Conservation (phyloP, 176 grass and related monocot genomes). For the Pontederia crassipes region DNA sequence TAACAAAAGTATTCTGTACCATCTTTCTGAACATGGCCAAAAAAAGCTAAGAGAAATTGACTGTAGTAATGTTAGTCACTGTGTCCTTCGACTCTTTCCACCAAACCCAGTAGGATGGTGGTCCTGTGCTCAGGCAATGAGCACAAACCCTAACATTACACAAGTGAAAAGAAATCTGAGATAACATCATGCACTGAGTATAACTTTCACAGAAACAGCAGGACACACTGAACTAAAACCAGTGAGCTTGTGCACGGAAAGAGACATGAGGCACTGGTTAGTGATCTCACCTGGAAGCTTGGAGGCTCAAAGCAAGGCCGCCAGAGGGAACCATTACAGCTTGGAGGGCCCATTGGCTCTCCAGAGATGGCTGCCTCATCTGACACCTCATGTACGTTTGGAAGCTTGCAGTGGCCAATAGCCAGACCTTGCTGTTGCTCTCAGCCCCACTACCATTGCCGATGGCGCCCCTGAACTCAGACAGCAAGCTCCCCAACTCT, state of each 20-base stretch:
- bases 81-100: no score
- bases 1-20: no score
- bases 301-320: conserved; percentile 43
- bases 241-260: not conserved
- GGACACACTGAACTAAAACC: conserved; percentile 1
- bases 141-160: no score
- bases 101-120: no score
- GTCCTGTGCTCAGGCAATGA: no score
- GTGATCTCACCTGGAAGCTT: conserved; percentile 49
- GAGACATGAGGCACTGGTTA: not conserved
- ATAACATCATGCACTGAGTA: no score
- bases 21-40: no score
- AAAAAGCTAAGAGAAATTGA: no score
- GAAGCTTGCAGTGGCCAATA: conserved; percentile 73
- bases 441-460: not conserved
- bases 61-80: no score
- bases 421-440: conserved; percentile 31
- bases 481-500: conserved; percentile 49
- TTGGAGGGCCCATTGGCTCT: conserved; percentile 52
- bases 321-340: conserved; percentile 58
- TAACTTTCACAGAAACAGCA: not conserved
- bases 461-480: conserved; percentile 7
- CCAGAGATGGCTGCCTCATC: conserved; percentile 39
- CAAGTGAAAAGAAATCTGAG: no score
- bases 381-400: conserved; percentile 83